Evolutionary conservation across 2,329 filamentous ascomycete genomes (phyloP).

Genomic region (Neofusicoccum laricinum): DNA sequence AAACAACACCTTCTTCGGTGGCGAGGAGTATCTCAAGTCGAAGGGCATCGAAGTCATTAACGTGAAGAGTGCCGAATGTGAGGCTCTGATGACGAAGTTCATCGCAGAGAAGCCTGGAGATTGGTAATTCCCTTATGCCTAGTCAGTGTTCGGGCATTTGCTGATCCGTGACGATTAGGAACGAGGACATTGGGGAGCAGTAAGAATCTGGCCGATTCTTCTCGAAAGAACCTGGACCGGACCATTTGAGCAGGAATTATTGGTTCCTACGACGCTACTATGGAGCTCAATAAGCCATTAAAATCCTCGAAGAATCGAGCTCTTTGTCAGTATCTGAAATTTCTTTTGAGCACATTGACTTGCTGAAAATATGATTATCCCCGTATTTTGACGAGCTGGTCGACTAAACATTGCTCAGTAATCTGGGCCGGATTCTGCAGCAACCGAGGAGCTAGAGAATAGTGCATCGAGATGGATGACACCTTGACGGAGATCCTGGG

Average conservation of each 20-base stretch:
- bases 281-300: too few relatives aligned
- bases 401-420: too few relatives aligned
- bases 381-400: too few relatives aligned
- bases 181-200: conserved; percentile 35
- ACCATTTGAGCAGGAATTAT: neutral
- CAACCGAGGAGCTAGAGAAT: neutral
- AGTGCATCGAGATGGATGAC: conserved; percentile 3
- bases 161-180: conserved; percentile 19
- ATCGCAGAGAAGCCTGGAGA: conserved; percentile 69
- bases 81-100: conserved; percentile 68
- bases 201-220: neutral
- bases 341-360: too few relatives aligned
- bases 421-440: too few relatives aligned
- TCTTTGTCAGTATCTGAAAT: too few relatives aligned
- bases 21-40: conserved; percentile 66
- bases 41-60: conserved; percentile 73
- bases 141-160: neutral
- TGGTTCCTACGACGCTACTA: too few relatives aligned
- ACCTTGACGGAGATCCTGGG: neutral
- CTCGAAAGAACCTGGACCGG: neutral
- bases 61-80: conserved; percentile 62
- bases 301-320: too few relatives aligned
- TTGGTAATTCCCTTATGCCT: conserved; percentile 50
- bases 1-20: conserved; percentile 71
- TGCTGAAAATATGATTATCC: too few relatives aligned